Evolutionary conservation across 164 flowering plant species (phyloP), one percentile per base, ranked within the genome.

Genomic region (Platanus orientalis): DNA sequence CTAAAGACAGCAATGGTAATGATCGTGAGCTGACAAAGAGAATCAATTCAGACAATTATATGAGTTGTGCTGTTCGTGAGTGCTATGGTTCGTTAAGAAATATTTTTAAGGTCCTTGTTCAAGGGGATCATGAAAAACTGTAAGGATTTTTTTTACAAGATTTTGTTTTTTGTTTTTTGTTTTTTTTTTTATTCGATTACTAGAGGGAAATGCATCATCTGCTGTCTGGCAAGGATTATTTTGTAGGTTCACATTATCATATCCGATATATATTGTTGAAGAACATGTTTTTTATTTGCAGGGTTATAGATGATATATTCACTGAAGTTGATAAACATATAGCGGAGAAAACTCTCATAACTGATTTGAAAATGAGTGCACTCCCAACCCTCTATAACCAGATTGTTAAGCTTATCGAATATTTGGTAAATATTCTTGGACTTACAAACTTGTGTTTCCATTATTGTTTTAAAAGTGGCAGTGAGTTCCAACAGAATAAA

Each of bases 1-100:
- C 98, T 19, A 94, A 91, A 75, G 98, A 89, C 66, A 89, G 97
- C 78, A 83, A 83, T 70, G 97, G 95, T 1, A 87, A 84, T 63
- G 96, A 89, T 48, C 67, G 75, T 21, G 98, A 94, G 71, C 79
- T 94, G 70, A 83, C 73, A 50, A 94, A 89, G 76, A 79, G 97
- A 72, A 85, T 94, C 69, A 75, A 49, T 27, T 28, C 63, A 57
- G 96, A 94, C 59, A 28, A 47, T 51, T 94, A 91, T 66, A 94
- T 91, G 98, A 65, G 66, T 29, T 84, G 87, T 80, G 98, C 98
- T 64, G 86, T 94, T 61, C 72, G 79, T 28, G 97, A 94, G 74
- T 87, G 96, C 67, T 91, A 91, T 76, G 90, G 91, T 59, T 89
- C 97, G 28, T 89, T 89, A 52, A 78, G 66, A 67, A 91, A 81